Evolutionary conservation across 106 monocot genomes (phyloP).

Genomic region (Dendrobium huoshanense): DNA sequence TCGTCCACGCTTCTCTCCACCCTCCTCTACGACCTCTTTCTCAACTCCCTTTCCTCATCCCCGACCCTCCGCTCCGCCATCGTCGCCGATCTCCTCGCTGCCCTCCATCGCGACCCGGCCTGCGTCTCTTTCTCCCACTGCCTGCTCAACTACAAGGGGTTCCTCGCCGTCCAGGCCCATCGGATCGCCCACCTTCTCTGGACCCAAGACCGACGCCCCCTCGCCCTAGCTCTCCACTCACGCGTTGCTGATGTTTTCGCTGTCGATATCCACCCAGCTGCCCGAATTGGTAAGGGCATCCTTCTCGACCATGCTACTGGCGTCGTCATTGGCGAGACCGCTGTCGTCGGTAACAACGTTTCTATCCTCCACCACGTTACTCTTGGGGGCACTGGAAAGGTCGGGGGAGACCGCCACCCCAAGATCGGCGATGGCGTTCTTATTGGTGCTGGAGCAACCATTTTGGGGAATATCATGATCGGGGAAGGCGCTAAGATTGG

Average conservation of each 20-base stretch:
- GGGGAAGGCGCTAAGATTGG: constrained; percentile 89
- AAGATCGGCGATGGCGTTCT: constrained; percentile 84
- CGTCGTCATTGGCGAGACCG: constrained; percentile 57
- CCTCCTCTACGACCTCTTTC: constrained; percentile 48
- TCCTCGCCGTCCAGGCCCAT: constrained; percentile 41
- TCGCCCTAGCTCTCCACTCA: constrained; percentile 65
- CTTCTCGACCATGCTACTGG: constrained; percentile 76
- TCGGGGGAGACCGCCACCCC: constrained; percentile 64
- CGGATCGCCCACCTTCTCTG: constrained; percentile 27
- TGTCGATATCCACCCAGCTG: constrained; percentile 83
- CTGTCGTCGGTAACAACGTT: constrained; percentile 69
- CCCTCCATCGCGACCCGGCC: constrained; percentile 36
- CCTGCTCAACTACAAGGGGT: constrained; percentile 55
- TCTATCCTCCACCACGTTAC: constrained; percentile 62
- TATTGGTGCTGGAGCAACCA: constrained; percentile 88
- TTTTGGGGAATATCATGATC: constrained; percentile 68
- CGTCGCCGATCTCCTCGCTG: constrained; percentile 40
- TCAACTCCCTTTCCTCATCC: constrained; percentile 25
- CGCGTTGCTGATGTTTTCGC: constrained; percentile 64
- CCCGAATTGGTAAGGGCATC: constrained; percentile 50
- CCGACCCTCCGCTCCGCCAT: constrained; percentile 24
- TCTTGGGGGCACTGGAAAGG: constrained; percentile 49
- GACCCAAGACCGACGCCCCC: constrained; percentile 24
- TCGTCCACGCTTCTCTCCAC: constrained; percentile 50
- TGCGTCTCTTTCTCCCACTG: constrained; percentile 46